Evolutionary conservation across 202 grass and related monocot species (phyloP), one percentile per base, ranked within the genome.

Genomic region (Setaria viridis): DNA sequence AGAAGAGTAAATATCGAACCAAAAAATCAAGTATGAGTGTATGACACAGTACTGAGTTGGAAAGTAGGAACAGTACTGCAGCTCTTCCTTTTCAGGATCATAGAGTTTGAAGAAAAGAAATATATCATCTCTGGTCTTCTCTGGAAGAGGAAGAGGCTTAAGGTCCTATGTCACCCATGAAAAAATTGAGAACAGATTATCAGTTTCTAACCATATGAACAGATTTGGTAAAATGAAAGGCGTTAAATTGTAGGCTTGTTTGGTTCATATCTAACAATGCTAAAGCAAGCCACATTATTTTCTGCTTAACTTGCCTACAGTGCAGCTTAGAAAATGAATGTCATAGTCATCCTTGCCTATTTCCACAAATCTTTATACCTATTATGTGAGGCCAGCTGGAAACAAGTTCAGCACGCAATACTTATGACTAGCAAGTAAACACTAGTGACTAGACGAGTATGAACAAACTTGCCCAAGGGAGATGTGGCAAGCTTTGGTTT

Each of bases 101-200:
- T 98, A 98, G 42, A 95, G 89, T 88, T 98, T 98, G 88, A 98
- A 95, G 86, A 98, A 95, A 49, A 98, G 93, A 64, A 98, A 85
- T 85, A 95, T 95, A 88, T 98, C 96, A 16, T 98, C 96, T 79
- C 92, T 98, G 34, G 91, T 89, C 84, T 92, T 98, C 30, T 79
- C 90, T 78, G 91, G 96, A 41, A 91, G 88, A 79, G 84, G 68
- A 84, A 98, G 88, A 78, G 90, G 84, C 62, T 79, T 90, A 80
- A 81, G 72, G 57, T 95, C 96, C 96, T 98, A 80, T 71, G 81
- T 73, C 48, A 58, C 45, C 7, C 25, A 0, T 14, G 34, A 33
- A 51, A 32, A 74, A 32, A 32, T 5, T 51, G 46, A 53, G 7
- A 53, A 34, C 29, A 74, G 42, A 74, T 53, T 53, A 73, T 51